Conservation (phyloP, 306 rosid species). For the Abrus precatorius region DNA sequence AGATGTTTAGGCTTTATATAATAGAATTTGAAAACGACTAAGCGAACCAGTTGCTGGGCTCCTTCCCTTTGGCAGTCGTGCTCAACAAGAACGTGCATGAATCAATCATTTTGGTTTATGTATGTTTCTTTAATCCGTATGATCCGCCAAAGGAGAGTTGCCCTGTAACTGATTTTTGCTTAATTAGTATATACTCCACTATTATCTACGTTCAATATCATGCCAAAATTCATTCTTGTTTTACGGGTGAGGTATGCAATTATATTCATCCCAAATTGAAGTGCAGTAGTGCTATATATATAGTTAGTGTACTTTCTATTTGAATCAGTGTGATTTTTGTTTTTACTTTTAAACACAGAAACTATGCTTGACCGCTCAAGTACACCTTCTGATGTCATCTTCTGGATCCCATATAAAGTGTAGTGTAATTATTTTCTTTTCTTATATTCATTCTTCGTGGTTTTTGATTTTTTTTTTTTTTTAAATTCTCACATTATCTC, state of each 20-base stretch:
- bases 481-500: too few species aligned
- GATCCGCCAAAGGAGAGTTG: conserved; percentile 90
- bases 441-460: too few species aligned
- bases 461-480: too few species aligned
- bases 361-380: background rate
- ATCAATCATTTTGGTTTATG: background rate
- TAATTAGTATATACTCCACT: conserved; percentile 12
- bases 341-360: background rate
- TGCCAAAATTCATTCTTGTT: too few species aligned
- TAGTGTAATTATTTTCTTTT: too few species aligned
- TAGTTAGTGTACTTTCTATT: background rate
- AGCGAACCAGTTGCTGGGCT: conserved; percentile 71
- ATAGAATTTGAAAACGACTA: background rate
- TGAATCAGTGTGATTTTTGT: too few species aligned
- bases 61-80: conserved; percentile 67
- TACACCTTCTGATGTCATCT: background rate
- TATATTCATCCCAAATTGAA: background rate
- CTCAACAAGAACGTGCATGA: background rate
- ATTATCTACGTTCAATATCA: too few species aligned
- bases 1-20: too few species aligned
- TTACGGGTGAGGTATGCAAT: background rate
- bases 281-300: background rate
- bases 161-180: conserved; percentile 71
- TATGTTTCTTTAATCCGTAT: background rate
- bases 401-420: background rate